A percentile compares a stretch with the other conserved stretches of the same genome.
Conservation (phyloP, 495 filamentous ascomycete species). For the Jackrogersella minutella region DNA sequence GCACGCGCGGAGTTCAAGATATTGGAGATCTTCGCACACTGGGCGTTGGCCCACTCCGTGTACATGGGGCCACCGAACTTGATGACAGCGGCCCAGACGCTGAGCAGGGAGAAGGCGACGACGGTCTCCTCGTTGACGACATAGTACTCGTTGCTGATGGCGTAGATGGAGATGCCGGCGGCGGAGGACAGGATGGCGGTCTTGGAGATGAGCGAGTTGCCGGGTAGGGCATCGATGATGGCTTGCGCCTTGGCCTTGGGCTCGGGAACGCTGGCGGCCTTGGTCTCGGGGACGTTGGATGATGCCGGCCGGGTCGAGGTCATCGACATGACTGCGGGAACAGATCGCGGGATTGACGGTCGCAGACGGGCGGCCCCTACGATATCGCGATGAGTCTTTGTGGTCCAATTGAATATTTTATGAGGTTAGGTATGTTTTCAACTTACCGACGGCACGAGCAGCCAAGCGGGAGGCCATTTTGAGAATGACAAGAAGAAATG, state of each 20-base stretch:
- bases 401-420: constrained; percentile 12
- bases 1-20: constrained; percentile 92
- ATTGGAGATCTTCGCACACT: constrained; percentile 85
- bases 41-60: constrained; percentile 86
- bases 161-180: constrained; percentile 88
- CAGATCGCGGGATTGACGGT: constrained; percentile 70
- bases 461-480: constrained; percentile 96
- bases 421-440: neutral
- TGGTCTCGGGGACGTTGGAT: constrained; percentile 86
- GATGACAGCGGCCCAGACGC: constrained; percentile 85
- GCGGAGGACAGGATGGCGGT: constrained; percentile 93
- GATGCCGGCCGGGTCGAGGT: constrained; percentile 72
- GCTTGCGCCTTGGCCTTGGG: constrained; percentile 95
- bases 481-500: constrained; percentile 47
- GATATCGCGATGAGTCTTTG: constrained; percentile 40
- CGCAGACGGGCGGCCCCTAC: constrained; percentile 91
- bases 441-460: constrained; percentile 90
- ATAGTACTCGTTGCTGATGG: constrained; percentile 99
- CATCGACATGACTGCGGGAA: constrained; percentile 74
- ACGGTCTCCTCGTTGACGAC: constrained; percentile 98
- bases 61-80: constrained; percentile 94
- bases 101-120: constrained; percentile 85
- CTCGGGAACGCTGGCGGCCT: constrained; percentile 84
- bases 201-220: constrained; percentile 88
- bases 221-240: constrained; percentile 87